Evolutionary conservation across 495 filamentous ascomycete species (phyloP), one percentile per base, ranked within the genome.

Genomic region (Penicillium fimorum): DNA sequence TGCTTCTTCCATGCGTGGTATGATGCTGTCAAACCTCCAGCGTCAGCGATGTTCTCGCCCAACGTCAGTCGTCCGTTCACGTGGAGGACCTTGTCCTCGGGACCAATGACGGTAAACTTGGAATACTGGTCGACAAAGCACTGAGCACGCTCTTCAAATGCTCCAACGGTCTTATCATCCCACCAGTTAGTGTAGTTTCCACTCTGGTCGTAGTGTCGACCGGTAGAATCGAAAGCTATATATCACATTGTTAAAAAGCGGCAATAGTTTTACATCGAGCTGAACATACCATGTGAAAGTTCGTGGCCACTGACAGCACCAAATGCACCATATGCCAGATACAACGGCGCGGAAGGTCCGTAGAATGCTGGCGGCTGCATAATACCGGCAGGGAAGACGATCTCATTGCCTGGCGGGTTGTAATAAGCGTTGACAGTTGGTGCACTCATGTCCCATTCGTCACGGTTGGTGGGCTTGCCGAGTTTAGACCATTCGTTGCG

Each of bases 1-100:
- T 76, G 79, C 56, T 78, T 77, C 66, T 84, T 81, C 88, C 88
- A 91, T 1, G 87, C 85, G 10, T 78, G 75, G 59, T 82, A 91
- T 2, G 85, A 76, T 2, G 85, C 85, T 27, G 77, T 73, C 18
- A 92, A 61, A 6, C 88, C 88, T 32, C 87, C 88, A 2, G 87
- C 87, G 66, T 91, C 88, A 4, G 87, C 86, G 49, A 91, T 87
- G 62, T 90, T 90, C 74, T 91, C 88, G 18, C 85, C 87, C 4
- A 89, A 74, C 0, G 88, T 91, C 25, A 86, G 70, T 18, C 70
- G 71, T 33, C 87, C 88, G 56, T 88, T 89, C 52, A 89, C 84
- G 63, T 89, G 83, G 1, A 85, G 74, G 6, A 78, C 71, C 58
- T 84, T 76, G 29, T 75, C 80, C 25, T 82, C 73, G 7, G 70